A percentile compares a stretch with the other conserved stretches of the same genome.
phyloP scores from a whole-genome alignment of 331 rosid species.

The Rosa hybrid region DNA sequence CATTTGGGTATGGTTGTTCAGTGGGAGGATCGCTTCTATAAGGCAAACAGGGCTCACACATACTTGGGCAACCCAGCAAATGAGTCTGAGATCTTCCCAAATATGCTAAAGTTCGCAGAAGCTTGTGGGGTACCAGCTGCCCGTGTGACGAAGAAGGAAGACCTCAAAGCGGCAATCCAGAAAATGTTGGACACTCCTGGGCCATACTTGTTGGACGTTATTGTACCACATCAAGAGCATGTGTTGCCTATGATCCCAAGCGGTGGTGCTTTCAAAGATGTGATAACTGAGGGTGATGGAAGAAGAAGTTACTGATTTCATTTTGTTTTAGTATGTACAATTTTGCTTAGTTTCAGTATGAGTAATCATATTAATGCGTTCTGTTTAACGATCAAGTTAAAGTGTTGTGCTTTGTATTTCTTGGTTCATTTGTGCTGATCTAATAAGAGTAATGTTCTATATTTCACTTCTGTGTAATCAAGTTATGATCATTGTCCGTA shows the following conservation, averaged over 20 bases:
- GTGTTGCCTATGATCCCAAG: slow-evolving; percentile 94
- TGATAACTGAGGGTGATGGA: slow-evolving; percentile 81
- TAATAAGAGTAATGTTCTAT: not conserved
- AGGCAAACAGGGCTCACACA: slow-evolving; percentile 73
- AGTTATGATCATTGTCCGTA: not conserved
- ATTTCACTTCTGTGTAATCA: not conserved
- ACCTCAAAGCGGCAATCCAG: slow-evolving; percentile 62
- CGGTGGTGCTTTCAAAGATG: slow-evolving; percentile 78
- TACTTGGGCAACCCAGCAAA: slow-evolving; percentile 66
- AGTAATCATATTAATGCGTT: not conserved
- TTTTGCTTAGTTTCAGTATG: slow-evolving; percentile 7
- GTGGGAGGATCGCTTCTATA: slow-evolving; percentile 89
- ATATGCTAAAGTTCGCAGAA: slow-evolving; percentile 78
- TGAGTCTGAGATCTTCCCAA: slow-evolving; percentile 61
- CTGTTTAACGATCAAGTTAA: not conserved
- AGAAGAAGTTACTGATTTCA: slow-evolving; percentile 44
- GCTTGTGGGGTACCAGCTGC: slow-evolving; percentile 73
- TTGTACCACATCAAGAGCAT: slow-evolving; percentile 89
- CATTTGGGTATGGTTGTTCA: slow-evolving; percentile 92
- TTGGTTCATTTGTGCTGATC: not conserved
- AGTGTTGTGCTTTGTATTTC: not conserved
- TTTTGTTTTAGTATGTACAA: slow-evolving; percentile 23
- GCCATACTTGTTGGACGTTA: slow-evolving; percentile 77
- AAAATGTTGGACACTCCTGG: slow-evolving; percentile 80
- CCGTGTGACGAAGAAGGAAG: slow-evolving; percentile 56